A percentile compares a stretch with the other conserved stretches of the same genome.
Evolutionary conservation across 2,329 filamentous ascomycete species (phyloP).

Genomic region (Cladophialophora immunda): DNA sequence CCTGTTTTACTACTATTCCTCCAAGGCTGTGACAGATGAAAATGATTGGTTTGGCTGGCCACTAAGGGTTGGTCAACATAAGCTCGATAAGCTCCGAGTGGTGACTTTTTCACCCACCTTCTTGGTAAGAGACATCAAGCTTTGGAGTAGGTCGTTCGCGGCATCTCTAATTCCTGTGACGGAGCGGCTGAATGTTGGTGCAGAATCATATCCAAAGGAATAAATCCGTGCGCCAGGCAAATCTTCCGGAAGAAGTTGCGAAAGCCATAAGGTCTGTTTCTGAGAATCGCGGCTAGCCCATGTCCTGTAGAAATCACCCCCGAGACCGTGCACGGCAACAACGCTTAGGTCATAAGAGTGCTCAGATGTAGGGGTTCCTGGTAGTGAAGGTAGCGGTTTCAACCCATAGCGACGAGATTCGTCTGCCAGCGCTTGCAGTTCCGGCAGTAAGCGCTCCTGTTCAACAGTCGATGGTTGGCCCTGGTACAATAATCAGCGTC

Average conservation of each 20-base stretch:
- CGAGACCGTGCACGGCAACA: slow-evolving; percentile 32
- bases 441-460: slow-evolving; percentile 15
- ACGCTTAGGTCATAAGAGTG: slow-evolving; percentile 18
- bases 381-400: slow-evolving; percentile 16
- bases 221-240: slow-evolving; percentile 29
- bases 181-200: slow-evolving; percentile 24
- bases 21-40: slow-evolving; percentile 36
- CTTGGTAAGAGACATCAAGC: slow-evolving; percentile 18
- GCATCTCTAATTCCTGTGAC: slow-evolving; percentile 24
- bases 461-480: slow-evolving; percentile 13
- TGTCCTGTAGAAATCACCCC: slow-evolving; percentile 28
- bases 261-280: slow-evolving; percentile 30
- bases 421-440: slow-evolving; percentile 23
- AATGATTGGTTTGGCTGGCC: slow-evolving; percentile 28
- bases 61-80: slow-evolving; percentile 22
- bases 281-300: slow-evolving; percentile 26
- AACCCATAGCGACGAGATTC: slow-evolving; percentile 17
- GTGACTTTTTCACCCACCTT: slow-evolving; percentile 8
- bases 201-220: slow-evolving; percentile 32
- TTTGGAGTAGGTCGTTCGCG: slow-evolving; percentile 14
- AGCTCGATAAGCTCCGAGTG: slow-evolving; percentile 11
- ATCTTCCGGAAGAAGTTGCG: slow-evolving; percentile 29
- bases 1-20: slow-evolving; percentile 34
- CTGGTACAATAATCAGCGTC: slow-evolving; percentile 18
- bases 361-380: slow-evolving; percentile 16